These are phyloP conservation scores for Arctostaphylos glauca DNA, from an alignment of 148 eudicot genomes.

Conservation along the genomic window DNA sequence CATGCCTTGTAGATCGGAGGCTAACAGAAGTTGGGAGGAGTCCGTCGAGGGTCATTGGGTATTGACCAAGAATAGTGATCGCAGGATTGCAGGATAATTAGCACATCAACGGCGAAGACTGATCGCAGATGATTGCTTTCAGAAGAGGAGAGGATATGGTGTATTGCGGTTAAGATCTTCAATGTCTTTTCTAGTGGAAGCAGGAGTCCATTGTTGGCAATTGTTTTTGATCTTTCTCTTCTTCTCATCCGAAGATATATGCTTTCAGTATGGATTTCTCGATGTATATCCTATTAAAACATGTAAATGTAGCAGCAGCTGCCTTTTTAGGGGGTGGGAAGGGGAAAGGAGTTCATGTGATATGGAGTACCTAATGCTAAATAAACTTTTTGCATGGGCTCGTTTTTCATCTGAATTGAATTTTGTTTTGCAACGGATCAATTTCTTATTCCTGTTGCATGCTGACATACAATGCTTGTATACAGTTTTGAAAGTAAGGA, in stretches of 20 bases:
- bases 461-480: not conserved
- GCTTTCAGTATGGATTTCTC: not conserved
- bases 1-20: no score
- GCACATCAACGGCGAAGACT: no score
- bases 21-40: no score
- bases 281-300: not conserved
- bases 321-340: not conserved
- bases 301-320: not conserved
- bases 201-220: not conserved
- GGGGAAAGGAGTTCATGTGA: not conserved
- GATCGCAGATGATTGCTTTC: no score
- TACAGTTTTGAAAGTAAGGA: not conserved
- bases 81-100: no score
- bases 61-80: no score
- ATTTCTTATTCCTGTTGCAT: not conserved
- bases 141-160: no score
- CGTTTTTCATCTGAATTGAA: not conserved
- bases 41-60: no score
- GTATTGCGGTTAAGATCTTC: not conserved
- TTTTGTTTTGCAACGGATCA: not conserved
- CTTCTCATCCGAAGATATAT: not conserved
- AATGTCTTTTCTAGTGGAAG: not conserved
- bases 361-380: not conserved
- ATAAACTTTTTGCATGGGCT: not conserved
- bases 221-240: not conserved